phyloP scores from a whole-genome alignment of 805 yeast genomes.

The Ogataea ganodermae region DNA sequence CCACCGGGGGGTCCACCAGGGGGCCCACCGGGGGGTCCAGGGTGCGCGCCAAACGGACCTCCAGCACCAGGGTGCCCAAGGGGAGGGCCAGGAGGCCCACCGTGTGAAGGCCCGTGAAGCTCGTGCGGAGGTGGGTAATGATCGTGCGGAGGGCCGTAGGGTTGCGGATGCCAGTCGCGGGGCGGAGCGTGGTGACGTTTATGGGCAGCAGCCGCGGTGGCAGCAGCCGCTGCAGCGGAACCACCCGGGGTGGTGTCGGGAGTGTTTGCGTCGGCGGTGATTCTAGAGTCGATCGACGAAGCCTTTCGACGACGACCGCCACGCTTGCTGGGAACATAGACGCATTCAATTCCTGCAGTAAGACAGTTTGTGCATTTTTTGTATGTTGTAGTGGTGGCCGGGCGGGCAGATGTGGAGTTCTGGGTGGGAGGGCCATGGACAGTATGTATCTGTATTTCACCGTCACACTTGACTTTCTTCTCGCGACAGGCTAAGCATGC shows the following conservation, averaged over 20 bases:
- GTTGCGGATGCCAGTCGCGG: too few species aligned
- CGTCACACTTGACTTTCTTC: constrained; percentile 67
- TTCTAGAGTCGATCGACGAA: constrained; percentile 10
- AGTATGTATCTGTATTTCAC: constrained; percentile 41
- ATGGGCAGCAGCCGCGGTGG: too few species aligned
- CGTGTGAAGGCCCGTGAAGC: too few species aligned
- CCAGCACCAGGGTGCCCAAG: too few species aligned
- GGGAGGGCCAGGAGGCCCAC: too few species aligned
- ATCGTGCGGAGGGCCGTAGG: too few species aligned
- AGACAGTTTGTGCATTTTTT: constrained; percentile 53
- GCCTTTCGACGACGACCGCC: constrained; percentile 55
- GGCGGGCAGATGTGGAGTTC: neutral
- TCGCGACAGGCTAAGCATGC: constrained; percentile 68
- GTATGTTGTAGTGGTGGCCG: constrained; percentile 24
- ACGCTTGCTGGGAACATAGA: constrained; percentile 56
- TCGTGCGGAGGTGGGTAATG: too few species aligned
- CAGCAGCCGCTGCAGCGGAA: too few species aligned
- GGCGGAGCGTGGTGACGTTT: neutral
- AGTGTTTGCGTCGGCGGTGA: neutral
- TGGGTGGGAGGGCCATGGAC: constrained; percentile 14
- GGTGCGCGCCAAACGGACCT: too few species aligned
- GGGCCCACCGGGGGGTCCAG: neutral
- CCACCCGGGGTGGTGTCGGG: neutral
- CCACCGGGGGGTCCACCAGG: too few species aligned
- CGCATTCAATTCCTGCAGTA: constrained; percentile 47